Evolutionary conservation across 129 eudicot species (phyloP).

Genomic region (Apium graveolens): DNA sequence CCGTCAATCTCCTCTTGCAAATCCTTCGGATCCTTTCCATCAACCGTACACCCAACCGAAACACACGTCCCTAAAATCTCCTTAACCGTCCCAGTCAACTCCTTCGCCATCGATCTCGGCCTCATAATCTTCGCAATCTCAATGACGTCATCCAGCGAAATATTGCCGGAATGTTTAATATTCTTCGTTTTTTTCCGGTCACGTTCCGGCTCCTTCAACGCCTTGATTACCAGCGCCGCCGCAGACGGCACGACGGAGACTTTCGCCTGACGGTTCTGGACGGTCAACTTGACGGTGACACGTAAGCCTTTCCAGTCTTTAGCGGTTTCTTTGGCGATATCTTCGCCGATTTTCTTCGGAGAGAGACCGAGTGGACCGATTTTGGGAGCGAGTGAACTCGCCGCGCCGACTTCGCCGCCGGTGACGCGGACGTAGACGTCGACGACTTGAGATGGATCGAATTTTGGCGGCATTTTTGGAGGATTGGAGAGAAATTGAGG

Average conservation of each 20-base stretch:
- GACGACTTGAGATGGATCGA: slow-evolving; percentile 43
- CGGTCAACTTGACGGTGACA: slow-evolving; percentile 52
- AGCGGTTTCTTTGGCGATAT: slow-evolving; percentile 52
- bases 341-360: slow-evolving; percentile 50
- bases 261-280: slow-evolving; percentile 53
- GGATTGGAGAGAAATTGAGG: neutral
- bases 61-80: slow-evolving; percentile 54
- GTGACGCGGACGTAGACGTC: slow-evolving; percentile 52
- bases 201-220: slow-evolving; percentile 50
- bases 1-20: slow-evolving; percentile 41
- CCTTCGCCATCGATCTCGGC: slow-evolving; percentile 48
- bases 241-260: slow-evolving; percentile 52
- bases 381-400: slow-evolving; percentile 49
- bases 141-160: slow-evolving; percentile 43
- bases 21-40: slow-evolving; percentile 52
- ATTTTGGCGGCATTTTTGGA: slow-evolving; percentile 48
- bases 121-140: slow-evolving; percentile 48
- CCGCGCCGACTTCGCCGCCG: slow-evolving; percentile 59
- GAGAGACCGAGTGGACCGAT: slow-evolving; percentile 54
- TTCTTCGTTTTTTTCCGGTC: slow-evolving; percentile 51
- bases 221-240: slow-evolving; percentile 47
- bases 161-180: slow-evolving; percentile 43
- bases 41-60: slow-evolving; percentile 51
- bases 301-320: slow-evolving; percentile 60
- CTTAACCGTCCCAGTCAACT: slow-evolving; percentile 40